phyloP scores from a whole-genome alignment of 192 early-diverging fungal genomes.

The Coemansia sp. region DNA sequence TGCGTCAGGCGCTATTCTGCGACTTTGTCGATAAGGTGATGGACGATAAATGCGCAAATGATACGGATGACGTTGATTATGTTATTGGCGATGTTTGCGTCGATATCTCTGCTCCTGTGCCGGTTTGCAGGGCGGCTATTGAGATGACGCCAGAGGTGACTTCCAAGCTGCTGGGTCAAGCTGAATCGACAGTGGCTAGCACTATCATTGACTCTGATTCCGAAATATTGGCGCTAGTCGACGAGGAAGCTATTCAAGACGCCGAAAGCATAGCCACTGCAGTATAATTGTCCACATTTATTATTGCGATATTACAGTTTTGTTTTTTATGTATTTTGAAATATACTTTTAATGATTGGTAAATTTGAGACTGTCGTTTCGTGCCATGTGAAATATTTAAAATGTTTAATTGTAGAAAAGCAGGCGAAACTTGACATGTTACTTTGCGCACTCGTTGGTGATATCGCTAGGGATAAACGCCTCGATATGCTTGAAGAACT shows the following conservation, averaged over 20 bases:
- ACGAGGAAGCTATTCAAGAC: not conserved
- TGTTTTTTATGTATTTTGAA: not conserved
- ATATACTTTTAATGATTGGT: no score
- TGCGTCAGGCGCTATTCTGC: slow-evolving; percentile 55
- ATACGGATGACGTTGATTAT: not conserved
- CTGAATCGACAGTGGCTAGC: not conserved
- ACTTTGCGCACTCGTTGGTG: slow-evolving; percentile 19
- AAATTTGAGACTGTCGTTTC: no score
- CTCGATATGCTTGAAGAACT: slow-evolving; percentile 33
- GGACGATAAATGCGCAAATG: not conserved
- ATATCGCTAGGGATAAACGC: slow-evolving; percentile 40
- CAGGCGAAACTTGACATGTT: not conserved
- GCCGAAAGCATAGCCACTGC: not conserved
- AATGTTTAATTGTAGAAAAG: no score
- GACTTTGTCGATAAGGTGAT: slow-evolving; percentile 19
- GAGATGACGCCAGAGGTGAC: not conserved
- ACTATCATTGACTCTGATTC: not conserved
- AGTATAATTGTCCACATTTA: not conserved
- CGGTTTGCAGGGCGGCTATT: not conserved
- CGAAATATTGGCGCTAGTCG: not conserved
- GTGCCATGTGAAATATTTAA: no score
- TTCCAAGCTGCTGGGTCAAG: not conserved
- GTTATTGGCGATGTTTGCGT: slow-evolving; percentile 30
- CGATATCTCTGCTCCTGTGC: slow-evolving; percentile 9
- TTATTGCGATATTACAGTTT: not conserved